Conservation (phyloP, 2,329 filamentous ascomycete genomes). For the Fusarium sp. region DNA sequence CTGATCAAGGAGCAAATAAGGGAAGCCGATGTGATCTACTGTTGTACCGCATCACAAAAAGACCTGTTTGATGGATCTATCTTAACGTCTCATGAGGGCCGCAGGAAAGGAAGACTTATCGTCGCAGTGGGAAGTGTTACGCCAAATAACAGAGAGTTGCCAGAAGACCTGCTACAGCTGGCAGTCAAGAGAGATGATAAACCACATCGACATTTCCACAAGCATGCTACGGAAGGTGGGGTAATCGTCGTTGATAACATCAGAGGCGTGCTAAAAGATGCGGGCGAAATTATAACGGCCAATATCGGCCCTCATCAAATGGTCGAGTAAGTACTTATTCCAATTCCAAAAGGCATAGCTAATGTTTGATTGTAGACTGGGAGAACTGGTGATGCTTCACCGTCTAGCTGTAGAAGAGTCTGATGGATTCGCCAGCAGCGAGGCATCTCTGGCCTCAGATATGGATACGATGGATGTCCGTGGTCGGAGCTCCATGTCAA, state of each 20-base stretch:
- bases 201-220: slow-evolving; percentile 72
- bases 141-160: slow-evolving; percentile 83
- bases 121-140: slow-evolving; percentile 78
- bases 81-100: slow-evolving; percentile 77
- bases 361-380: slow-evolving; percentile 64
- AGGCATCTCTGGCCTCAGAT: slow-evolving; percentile 49
- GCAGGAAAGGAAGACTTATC: slow-evolving; percentile 77
- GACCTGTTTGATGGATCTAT: slow-evolving; percentile 81
- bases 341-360: background rate
- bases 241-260: slow-evolving; percentile 81
- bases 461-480: slow-evolving; percentile 54
- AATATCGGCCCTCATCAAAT: slow-evolving; percentile 79
- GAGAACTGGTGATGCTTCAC: slow-evolving; percentile 78
- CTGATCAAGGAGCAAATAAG: slow-evolving; percentile 78
- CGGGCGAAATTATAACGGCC: slow-evolving; percentile 87
- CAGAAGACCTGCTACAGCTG: slow-evolving; percentile 78
- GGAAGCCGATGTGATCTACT: slow-evolving; percentile 85
- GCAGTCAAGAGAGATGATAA: slow-evolving; percentile 62
- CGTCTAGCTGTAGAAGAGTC: slow-evolving; percentile 58
- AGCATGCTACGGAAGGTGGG: slow-evolving; percentile 72
- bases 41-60: slow-evolving; percentile 81
- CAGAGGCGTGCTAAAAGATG: slow-evolving; percentile 82
- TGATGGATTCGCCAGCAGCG: slow-evolving; percentile 51
- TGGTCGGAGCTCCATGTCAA: slow-evolving; percentile 57
- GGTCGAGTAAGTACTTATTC: slow-evolving; percentile 71